Conservation (phyloP, 2,329 filamentous ascomycete genomes). For the Apiospora rasikravindrae region DNA sequence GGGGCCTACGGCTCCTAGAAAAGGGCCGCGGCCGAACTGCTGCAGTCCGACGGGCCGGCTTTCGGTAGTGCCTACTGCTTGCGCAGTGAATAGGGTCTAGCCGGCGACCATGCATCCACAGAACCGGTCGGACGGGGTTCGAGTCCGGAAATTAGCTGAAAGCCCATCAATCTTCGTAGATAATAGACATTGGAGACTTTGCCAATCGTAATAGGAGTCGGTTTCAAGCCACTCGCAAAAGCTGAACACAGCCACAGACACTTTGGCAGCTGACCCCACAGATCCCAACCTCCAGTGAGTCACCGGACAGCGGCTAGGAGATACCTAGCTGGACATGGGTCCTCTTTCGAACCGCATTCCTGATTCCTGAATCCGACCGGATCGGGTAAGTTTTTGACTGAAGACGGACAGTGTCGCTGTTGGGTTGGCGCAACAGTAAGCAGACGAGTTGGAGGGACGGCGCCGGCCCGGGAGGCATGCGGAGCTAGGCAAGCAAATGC, state of each 20-base stretch:
- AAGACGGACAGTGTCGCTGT: background rate
- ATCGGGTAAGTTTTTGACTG: background rate
- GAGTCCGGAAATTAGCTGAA: background rate
- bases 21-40: background rate
- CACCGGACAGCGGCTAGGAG: background rate
- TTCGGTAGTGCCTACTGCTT: background rate
- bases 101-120: background rate
- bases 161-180: background rate
- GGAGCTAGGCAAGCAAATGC: background rate
- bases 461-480: conserved; percentile 1
- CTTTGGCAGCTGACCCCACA: too few species aligned
- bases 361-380: background rate
- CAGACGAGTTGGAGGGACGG: conserved; percentile 8
- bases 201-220: too few species aligned
- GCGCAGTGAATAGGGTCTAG: background rate
- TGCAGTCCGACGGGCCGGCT: background rate
- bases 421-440: background rate
- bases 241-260: too few species aligned
- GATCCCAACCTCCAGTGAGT: background rate
- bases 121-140: background rate
- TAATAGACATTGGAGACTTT: background rate
- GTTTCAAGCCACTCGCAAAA: too few species aligned
- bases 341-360: background rate
- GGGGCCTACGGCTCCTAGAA: background rate
- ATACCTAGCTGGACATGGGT: background rate